phyloP scores from a whole-genome alignment of 306 rosid species.

The Quercus alba region DNA sequence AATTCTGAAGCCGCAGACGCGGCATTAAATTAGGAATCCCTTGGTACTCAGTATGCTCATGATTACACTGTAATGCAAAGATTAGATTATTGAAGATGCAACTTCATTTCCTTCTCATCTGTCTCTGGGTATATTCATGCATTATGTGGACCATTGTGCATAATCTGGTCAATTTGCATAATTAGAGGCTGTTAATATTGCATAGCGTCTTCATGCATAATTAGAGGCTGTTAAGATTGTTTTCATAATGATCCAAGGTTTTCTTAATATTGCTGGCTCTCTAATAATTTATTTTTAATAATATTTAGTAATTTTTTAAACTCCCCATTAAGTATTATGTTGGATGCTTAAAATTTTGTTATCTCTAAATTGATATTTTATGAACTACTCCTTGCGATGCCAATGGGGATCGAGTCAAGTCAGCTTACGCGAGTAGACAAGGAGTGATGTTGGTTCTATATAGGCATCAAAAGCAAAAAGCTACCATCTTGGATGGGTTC shows the following conservation, averaged over 20 bases:
- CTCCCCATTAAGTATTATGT: too few species aligned
- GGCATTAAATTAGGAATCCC: slow-evolving; percentile 18
- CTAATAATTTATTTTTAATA: neutral
- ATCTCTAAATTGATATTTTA: too few species aligned
- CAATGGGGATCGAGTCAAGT: too few species aligned
- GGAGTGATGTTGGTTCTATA: neutral
- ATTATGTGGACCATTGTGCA: slow-evolving; percentile 10
- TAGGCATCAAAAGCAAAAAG: neutral
- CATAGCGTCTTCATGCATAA: slow-evolving; percentile 5
- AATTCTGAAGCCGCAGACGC: slow-evolving; percentile 18
- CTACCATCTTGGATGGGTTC: neutral
- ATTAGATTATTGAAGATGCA: slow-evolving; percentile 7
- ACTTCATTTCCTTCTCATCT: neutral
- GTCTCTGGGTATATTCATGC: neutral
- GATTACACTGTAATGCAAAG: slow-evolving; percentile 9
- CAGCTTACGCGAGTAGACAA: neutral
- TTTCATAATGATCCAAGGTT: neutral
- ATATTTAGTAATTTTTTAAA: neutral
- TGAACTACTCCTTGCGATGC: too few species aligned
- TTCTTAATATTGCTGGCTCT: neutral
- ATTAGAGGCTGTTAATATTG: slow-evolving; percentile 23
- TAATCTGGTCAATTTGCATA: neutral
- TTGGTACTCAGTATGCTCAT: slow-evolving; percentile 6
- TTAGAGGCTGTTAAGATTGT: slow-evolving; percentile 15
- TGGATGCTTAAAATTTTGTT: too few species aligned